Evolutionary conservation across 108 stramenopile genomes (phyloP), one percentile per base, ranked within the genome.

Genomic region (Skeletonema menzelii): DNA sequence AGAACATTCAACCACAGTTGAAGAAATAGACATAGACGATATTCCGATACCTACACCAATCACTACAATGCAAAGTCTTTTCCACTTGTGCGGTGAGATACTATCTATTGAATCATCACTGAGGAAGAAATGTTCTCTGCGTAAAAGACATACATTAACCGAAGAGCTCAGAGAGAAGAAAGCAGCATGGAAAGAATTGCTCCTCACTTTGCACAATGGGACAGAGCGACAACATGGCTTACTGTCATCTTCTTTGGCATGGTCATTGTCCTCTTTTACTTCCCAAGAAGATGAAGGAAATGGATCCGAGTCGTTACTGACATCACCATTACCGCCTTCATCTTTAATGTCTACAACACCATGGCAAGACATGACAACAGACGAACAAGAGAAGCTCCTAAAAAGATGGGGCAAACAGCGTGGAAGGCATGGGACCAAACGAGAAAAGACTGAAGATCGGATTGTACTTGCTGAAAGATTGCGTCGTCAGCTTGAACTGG

Each of bases 371-470:
- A 65, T 69, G 30, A 11, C 63, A 8, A 1, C 42, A n/a, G 56
- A 70, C 37, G 69, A 77, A 24, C 65, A 74, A 56, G 40, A 83
- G 40, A 44, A 53, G 12, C 60, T 90, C 19, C 56, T 87, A 62
- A 53, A 68, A 11, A 63, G 70, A 64, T 91, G 84, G 86, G 71
- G 82, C 65, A 75, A 85, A 30, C 24, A 77, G 8, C 85, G 82
- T 13, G 37, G 73, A 24, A 49, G 81, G 17, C 30, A 53, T 11
- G 68, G 79, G 3, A 66, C 64, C 5, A 77, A 76, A 8, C 64
- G 79, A 30, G 90, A 91, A 73, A 73, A 80, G 56, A 91, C 87
- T 0, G 85, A 83, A 14, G 90, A 91, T 77, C 70, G 90, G 0
- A 63, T 91, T 5, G 73, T 91, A 17, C 75, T 85, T 14, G 86